phyloP scores from a whole-genome alignment of 2,329 filamentous ascomycete species.

The Sarocladium strictum region DNA sequence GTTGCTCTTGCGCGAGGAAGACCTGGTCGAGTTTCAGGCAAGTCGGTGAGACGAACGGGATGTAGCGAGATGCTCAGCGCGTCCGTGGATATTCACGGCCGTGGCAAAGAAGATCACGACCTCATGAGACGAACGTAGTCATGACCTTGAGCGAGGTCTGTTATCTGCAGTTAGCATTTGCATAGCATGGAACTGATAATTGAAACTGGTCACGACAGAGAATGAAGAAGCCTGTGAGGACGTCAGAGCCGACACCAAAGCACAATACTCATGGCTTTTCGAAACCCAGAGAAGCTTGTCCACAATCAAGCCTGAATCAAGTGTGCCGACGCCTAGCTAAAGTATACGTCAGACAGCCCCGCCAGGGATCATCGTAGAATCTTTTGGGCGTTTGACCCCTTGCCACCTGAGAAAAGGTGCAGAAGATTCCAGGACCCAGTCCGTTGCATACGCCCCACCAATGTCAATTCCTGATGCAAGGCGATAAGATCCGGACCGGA shows the following conservation, averaged over 20 bases:
- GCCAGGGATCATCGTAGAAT: background rate
- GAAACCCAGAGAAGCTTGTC: no score
- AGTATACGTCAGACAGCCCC: background rate
- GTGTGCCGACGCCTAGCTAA: background rate
- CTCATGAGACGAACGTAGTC: background rate
- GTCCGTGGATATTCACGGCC: no score
- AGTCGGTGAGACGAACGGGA: background rate
- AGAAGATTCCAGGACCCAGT: constrained; percentile 2
- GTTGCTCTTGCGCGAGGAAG: constrained; percentile 35
- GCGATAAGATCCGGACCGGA: background rate
- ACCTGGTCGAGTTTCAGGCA: constrained; percentile 27
- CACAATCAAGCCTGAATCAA: no score
- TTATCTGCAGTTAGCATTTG: background rate
- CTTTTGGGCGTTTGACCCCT: background rate
- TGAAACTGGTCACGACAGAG: no score
- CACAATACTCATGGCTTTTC: no score
- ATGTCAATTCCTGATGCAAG: background rate
- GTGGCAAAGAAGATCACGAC: background rate
- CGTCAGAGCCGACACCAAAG: no score
- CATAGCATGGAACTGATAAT: background rate
- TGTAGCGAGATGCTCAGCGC: no score
- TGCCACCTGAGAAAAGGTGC: constrained; percentile 2
- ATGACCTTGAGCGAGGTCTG: background rate
- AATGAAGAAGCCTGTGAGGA: no score
- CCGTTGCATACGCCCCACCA: background rate